Base-by-base conservation (phyloP, 192 early-diverging fungal species). In the Entomortierella beljakovae region DNA sequence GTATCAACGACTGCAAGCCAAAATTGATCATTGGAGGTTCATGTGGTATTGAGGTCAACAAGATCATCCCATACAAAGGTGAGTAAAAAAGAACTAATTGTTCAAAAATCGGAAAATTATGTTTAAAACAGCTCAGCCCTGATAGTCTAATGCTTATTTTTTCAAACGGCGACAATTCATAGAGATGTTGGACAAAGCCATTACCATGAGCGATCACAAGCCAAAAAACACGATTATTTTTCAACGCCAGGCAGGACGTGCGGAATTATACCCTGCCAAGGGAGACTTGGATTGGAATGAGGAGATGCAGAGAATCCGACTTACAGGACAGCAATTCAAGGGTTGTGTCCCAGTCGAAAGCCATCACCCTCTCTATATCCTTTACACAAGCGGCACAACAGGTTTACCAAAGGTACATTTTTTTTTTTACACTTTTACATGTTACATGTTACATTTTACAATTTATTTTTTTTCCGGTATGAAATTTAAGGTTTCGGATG, bases 1-100 rank as follows among this genome's bases (percentile, higher is more conserved):
- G 96, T 42, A 94, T 97, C 73, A 79, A 89, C 31, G 95, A 93
- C 79, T 87, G 88, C 68, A 86, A 88, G 81, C 94, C 94, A 28
- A 88, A 88, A 55, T 84, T 96, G 5, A 80, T 95, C 32, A 61
- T 97, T 18, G 88, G 89, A 53, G 93, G 92, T 10, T 89, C 91
- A 7, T 94, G 91, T 46, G 96, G 94, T 8, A 86, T 96, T 38
- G 94, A 95, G 74, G 91, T 90, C 71, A 90, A 86, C 33, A 84
- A 87, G 68, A 71, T 90, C 10, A 84, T 97, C 38, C 72, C 89
- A 1, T 95, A 95, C 84, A 93, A 92, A 80, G 90, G 84, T 81
- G 80, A 1, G 2, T 46, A 34, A 18, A 35, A 51, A 28, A 43
- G 2, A 61, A 48, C 25, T 6, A 25, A 33, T 6, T 11, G 48